Conservation (phyloP, 257 asterid genomes). For the Salvia splendens region DNA sequence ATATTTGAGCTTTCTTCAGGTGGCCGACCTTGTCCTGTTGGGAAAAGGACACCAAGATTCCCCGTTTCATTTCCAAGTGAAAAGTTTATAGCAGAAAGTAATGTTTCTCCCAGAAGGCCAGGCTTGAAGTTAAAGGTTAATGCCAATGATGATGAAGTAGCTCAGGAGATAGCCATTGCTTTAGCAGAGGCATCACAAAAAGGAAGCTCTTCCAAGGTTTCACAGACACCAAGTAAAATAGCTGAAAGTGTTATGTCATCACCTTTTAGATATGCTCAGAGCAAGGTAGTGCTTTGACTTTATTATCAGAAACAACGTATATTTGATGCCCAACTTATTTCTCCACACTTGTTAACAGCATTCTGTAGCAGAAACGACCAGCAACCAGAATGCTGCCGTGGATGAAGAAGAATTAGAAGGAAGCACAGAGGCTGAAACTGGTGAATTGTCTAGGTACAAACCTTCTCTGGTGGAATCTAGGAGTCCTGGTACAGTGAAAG, state of each 20-base stretch:
- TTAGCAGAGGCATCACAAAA: slow-evolving; percentile 88
- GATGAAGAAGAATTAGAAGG: slow-evolving; percentile 77
- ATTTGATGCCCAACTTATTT: slow-evolving; percentile 27
- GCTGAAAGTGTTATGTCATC: slow-evolving; percentile 63
- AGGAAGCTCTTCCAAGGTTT: slow-evolving; percentile 77
- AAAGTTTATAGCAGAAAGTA: slow-evolving; percentile 48
- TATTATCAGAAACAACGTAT: background rate
- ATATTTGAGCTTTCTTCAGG: slow-evolving; percentile 51
- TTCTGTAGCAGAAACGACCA: slow-evolving; percentile 43
- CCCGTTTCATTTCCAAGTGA: slow-evolving; percentile 71
- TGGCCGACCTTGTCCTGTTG: slow-evolving; percentile 75
- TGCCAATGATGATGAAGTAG: slow-evolving; percentile 75
- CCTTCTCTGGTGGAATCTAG: slow-evolving; percentile 42
- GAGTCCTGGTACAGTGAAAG: slow-evolving; percentile 36
- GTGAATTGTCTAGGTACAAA: slow-evolving; percentile 53
- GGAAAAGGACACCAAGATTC: slow-evolving; percentile 92
- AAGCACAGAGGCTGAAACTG: slow-evolving; percentile 75
- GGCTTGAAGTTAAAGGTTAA: slow-evolving; percentile 57
- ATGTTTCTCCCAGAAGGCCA: slow-evolving; percentile 58
- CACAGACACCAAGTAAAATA: slow-evolving; percentile 66
- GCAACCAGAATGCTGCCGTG: slow-evolving; percentile 48
- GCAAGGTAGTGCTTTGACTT: slow-evolving; percentile 52
- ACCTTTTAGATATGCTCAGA: slow-evolving; percentile 55
- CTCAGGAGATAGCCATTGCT: slow-evolving; percentile 81
- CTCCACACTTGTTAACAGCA: slow-evolving; percentile 39